phyloP scores from a whole-genome alignment of 2,329 filamentous ascomycete genomes.

The Fusarium protoensiforme region DNA sequence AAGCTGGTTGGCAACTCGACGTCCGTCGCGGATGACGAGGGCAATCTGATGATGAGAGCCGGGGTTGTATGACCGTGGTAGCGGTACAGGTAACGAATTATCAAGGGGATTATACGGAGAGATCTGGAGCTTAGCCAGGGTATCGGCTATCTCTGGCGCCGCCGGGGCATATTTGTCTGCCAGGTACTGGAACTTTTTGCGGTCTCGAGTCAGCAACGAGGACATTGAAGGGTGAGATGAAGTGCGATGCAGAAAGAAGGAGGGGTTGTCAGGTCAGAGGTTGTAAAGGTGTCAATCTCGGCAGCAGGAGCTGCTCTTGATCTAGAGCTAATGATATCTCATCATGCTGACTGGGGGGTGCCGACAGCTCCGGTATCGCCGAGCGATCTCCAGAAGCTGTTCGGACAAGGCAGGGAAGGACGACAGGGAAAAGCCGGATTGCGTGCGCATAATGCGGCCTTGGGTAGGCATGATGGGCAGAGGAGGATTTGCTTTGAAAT shows the following conservation, averaged over 20 bases:
- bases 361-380: conserved; percentile 41
- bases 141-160: conserved; percentile 74
- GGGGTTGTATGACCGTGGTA: conserved; percentile 59
- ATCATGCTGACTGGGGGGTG: conserved; percentile 48
- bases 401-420: conserved; percentile 5
- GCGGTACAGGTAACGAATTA: conserved; percentile 62
- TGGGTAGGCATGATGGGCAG: not conserved
- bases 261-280: conserved; percentile 48
- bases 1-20: conserved; percentile 66
- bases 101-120: conserved; percentile 64
- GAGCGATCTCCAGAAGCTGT: conserved; percentile 26
- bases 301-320: conserved; percentile 71
- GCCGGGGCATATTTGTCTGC: conserved; percentile 76
- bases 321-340: conserved; percentile 80
- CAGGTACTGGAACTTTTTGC: conserved; percentile 68
- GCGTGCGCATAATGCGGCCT: conserved; percentile 1
- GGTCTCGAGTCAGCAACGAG: conserved; percentile 37
- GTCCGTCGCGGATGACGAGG: conserved; percentile 72
- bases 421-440: conserved; percentile 20
- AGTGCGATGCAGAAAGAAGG: conserved; percentile 11
- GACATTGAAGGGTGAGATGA: conserved; percentile 18
- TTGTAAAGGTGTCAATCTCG: conserved; percentile 69
- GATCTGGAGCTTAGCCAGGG: conserved; percentile 73
- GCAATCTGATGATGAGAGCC: conserved; percentile 66
- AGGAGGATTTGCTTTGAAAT: conserved; percentile 30